Conservation (phyloP, 805 yeast species). For the Saccharomycopsis sp. region DNA sequence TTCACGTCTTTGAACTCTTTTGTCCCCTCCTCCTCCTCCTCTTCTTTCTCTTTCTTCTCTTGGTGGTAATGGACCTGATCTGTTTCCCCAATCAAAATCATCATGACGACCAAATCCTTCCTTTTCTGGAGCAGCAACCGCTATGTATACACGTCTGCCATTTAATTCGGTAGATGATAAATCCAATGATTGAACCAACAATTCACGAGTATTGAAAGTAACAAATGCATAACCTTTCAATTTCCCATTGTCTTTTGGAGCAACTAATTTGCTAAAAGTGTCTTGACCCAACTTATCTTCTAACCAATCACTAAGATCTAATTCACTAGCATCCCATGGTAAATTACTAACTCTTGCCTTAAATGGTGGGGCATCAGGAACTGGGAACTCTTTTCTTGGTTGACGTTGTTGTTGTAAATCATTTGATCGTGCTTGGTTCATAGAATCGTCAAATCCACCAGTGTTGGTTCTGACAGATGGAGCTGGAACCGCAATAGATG, state of each 20-base stretch:
- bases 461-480: conserved; percentile 26
- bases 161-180: conserved; percentile 62
- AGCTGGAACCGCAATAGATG: conserved; percentile 50
- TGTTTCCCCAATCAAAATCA: conserved; percentile 44
- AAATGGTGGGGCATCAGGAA: conserved; percentile 89
- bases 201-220: conserved; percentile 71
- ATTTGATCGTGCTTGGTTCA: conserved; percentile 28
- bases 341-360: conserved; percentile 84
- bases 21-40: conserved; percentile 25
- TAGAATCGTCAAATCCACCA: conserved; percentile 28
- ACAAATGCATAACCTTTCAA: conserved; percentile 87
- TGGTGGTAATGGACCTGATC: conserved; percentile 35
- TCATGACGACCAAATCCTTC: conserved; percentile 33
- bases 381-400: conserved; percentile 65
- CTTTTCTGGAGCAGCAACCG: conserved; percentile 70
- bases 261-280: conserved; percentile 54
- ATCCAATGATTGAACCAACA: conserved; percentile 64
- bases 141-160: conserved; percentile 64
- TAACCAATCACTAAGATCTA: conserved; percentile 52
- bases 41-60: conserved; percentile 23
- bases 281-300: conserved; percentile 42
- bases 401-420: conserved; percentile 32
- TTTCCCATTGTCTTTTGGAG: conserved; percentile 72
- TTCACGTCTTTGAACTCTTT: conserved; percentile 35
- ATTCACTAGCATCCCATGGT: conserved; percentile 75